Evolutionary conservation across 164 flowering plant genomes (phyloP), one percentile per base, ranked within the genome.

Genomic region (Dillenia suffruticosa): DNA sequence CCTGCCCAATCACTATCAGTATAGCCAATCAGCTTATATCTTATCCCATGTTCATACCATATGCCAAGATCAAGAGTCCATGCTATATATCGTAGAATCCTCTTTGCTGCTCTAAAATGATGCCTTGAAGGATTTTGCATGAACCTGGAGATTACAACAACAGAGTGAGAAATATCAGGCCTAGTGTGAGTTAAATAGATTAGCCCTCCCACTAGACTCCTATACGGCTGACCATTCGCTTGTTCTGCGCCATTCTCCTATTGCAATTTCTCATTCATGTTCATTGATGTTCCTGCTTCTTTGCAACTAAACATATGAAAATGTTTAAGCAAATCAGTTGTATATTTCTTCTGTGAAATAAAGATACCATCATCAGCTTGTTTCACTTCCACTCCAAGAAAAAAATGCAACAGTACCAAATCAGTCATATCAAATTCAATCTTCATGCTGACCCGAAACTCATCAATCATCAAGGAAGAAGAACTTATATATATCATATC

Each of bases 361-460:
- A 62, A 63, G 4, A 62, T 63, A 2, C 71, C 56, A 58, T 43
- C 59, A 9, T 58, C 47, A 32, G 10, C n/a, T 56, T 58, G 59
- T 6, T 51, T 2, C 8, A 65, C 69, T 49, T 68, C 66, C 12
- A 73, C n/a, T 11, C 67, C 70, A 49, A 69, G 60, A 63, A 69
- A 73, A 48, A 61, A 69, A 9, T 15, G 15, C 64, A 69, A 52
- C 1, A 53, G 9, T 10, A 64, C 77, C 9, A 69, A 43, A 13
- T 73, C 48, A 15, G 67, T 51, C 77, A 69, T 69, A 12, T 69
- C 70, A 73, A 69, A 69, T 8, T 57, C 55, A 9, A 9, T 40
- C 22, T 45, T 57, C 74, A 71, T 62, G 9, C 10, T 16, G 19
- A 17, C 24, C 63, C 46, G 52, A 15, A 71, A 66, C 9, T 52